Evolutionary conservation across 2,329 filamentous ascomycete species (phyloP).

Genomic region (Chalaropsis ovoidea): DNA sequence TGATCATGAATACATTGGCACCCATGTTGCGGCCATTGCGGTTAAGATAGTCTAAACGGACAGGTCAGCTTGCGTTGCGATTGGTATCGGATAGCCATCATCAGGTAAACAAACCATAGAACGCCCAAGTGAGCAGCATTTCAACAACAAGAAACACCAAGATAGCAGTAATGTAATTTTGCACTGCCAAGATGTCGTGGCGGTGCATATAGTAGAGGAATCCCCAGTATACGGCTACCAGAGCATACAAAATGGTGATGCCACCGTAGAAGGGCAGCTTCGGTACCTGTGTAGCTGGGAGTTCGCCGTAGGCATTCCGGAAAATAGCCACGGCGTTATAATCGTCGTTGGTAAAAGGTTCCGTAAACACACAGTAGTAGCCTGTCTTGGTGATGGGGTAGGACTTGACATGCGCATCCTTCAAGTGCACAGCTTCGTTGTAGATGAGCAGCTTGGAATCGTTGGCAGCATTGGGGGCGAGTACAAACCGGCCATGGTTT

Average conservation of each 20-base stretch:
- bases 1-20: conserved; percentile 74
- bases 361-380: conserved; percentile 88
- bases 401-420: conserved; percentile 60
- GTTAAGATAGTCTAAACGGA: conserved; percentile 72
- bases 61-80: conserved; percentile 30
- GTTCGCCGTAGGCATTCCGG: conserved; percentile 90
- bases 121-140: conserved; percentile 98
- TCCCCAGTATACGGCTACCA: conserved; percentile 79
- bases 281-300: conserved; percentile 88
- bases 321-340: conserved; percentile 83
- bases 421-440: conserved; percentile 73
- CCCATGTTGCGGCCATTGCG: conserved; percentile 72
- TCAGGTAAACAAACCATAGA: conserved; percentile 57
- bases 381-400: conserved; percentile 84
- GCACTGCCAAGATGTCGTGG: conserved; percentile 87
- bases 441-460: conserved; percentile 61
- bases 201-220: conserved; percentile 93
- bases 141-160: conserved; percentile 88
- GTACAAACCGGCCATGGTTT: conserved; percentile 75
- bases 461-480: conserved; percentile 64
- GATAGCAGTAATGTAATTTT: conserved; percentile 98
- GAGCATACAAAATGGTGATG: conserved; percentile 83
- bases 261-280: conserved; percentile 96
- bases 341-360: conserved; percentile 54
- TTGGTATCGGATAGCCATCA: conserved; percentile 25